Evolutionary conservation across 202 grass and related monocot genomes (phyloP).

Genomic region (Sporobolus alterniflorus): DNA sequence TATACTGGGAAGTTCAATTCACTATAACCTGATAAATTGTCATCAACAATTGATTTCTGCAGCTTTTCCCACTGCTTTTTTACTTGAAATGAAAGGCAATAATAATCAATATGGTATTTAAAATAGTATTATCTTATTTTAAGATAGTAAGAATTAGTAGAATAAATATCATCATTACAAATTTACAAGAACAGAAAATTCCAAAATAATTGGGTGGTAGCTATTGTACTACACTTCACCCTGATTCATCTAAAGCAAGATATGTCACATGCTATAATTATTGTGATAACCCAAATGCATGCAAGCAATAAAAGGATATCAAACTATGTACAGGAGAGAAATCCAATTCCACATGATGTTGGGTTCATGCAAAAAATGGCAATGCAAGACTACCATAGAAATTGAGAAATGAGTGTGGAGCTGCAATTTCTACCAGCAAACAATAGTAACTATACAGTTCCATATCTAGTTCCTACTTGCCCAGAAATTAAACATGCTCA

Average conservation of each 20-base stretch:
- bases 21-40: too few relatives aligned
- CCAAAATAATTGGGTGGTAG: constrained; percentile 1
- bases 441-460: background rate
- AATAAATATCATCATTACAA: too few relatives aligned
- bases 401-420: background rate
- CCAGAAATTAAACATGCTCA: background rate
- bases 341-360: background rate
- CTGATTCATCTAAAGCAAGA: background rate
- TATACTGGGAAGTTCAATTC: too few relatives aligned
- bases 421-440: background rate
- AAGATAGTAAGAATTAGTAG: too few relatives aligned
- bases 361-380: background rate
- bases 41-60: too few relatives aligned
- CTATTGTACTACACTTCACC: background rate
- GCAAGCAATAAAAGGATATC: background rate
- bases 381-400: background rate
- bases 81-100: too few relatives aligned
- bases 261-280: background rate
- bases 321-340: background rate
- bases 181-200: background rate
- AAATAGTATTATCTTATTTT: too few relatives aligned
- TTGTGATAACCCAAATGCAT: background rate
- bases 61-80: too few relatives aligned
- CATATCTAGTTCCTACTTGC: background rate
- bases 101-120: too few relatives aligned